Evolutionary conservation across 108 stramenopile species (phyloP).

Genomic region (Discostella stelligeroides): DNA sequence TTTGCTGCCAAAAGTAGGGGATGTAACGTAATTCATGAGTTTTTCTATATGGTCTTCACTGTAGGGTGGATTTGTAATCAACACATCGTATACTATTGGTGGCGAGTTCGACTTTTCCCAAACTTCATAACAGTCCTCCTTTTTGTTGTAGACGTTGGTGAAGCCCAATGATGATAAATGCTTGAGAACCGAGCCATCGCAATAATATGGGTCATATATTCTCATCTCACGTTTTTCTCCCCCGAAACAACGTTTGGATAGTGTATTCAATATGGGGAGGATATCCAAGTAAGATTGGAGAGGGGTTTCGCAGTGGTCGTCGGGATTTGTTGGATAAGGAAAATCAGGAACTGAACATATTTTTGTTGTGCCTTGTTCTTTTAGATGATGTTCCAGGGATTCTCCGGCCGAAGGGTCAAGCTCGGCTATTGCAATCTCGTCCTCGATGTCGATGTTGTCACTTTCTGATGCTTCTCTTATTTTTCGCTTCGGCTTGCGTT

Average conservation of each 20-base stretch:
- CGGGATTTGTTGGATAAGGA: constrained; percentile 78
- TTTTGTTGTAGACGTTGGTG: constrained; percentile 84
- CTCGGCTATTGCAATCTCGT: constrained; percentile 19
- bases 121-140: constrained; percentile 76
- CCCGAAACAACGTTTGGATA: constrained; percentile 29
- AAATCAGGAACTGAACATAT: constrained; percentile 37
- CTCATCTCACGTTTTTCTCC: constrained; percentile 23
- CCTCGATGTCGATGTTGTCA: neutral
- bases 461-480: constrained; percentile 6
- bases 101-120: constrained; percentile 69
- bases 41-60: constrained; percentile 89
- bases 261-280: constrained; percentile 63
- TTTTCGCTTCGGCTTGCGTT: neutral
- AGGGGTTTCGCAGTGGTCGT: constrained; percentile 97
- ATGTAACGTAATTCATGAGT: constrained; percentile 71
- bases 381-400: constrained; percentile 21
- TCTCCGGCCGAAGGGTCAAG: constrained; percentile 18
- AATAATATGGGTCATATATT: constrained; percentile 98
- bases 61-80: constrained; percentile 98
- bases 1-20: constrained; percentile 41
- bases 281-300: constrained; percentile 90
- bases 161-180: constrained; percentile 87
- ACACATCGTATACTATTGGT: constrained; percentile 84
- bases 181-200: constrained; percentile 85
- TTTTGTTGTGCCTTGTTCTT: neutral